Percentiles rank a stretch among this genome's conserved stretches.
These are phyloP conservation scores for Lepidium sativum DNA, from an alignment of 345 rosid species.

Conservation along the genomic window DNA sequence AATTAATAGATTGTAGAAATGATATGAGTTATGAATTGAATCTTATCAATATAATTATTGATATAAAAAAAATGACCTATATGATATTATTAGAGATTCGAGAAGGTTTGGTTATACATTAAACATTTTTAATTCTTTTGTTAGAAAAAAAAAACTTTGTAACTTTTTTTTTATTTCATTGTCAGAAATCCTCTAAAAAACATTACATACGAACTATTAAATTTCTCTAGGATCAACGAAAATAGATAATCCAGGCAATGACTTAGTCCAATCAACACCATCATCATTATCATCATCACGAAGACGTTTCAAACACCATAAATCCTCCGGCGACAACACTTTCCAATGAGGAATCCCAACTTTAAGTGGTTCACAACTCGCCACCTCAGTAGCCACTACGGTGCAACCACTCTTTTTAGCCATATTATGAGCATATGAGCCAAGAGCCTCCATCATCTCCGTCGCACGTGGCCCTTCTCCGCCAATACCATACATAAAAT, in stretches of 20 bases:
- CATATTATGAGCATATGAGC: constrained; percentile 76
- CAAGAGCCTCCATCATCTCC: constrained; percentile 53
- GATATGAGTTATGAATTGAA: too few species aligned
- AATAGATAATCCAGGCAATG: constrained; percentile 69
- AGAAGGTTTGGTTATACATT: too few species aligned
- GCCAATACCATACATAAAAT: constrained; percentile 82
- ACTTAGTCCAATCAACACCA: constrained; percentile 86
- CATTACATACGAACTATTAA: constrained; percentile 9
- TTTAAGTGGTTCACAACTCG: constrained; percentile 56
- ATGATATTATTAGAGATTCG: too few species aligned
- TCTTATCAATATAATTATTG: too few species aligned
- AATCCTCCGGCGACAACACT: constrained; percentile 63
- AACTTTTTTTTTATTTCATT: not conserved
- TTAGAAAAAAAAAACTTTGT: too few species aligned
- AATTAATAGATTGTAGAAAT: too few species aligned
- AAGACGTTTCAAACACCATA: constrained; percentile 90
- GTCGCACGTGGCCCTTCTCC: constrained; percentile 78
- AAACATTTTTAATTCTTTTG: too few species aligned
- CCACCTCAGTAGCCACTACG: constrained; percentile 81
- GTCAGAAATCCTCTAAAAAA: not conserved
- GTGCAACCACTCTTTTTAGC: constrained; percentile 60
- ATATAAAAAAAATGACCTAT: too few species aligned
- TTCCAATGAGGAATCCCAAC: constrained; percentile 81
- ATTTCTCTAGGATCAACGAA: constrained; percentile 97
- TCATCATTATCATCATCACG: constrained; percentile 65